These are phyloP conservation scores for Penicillium argentinense DNA, from an alignment of 495 filamentous ascomycete species.

Conservation along the genomic window DNA sequence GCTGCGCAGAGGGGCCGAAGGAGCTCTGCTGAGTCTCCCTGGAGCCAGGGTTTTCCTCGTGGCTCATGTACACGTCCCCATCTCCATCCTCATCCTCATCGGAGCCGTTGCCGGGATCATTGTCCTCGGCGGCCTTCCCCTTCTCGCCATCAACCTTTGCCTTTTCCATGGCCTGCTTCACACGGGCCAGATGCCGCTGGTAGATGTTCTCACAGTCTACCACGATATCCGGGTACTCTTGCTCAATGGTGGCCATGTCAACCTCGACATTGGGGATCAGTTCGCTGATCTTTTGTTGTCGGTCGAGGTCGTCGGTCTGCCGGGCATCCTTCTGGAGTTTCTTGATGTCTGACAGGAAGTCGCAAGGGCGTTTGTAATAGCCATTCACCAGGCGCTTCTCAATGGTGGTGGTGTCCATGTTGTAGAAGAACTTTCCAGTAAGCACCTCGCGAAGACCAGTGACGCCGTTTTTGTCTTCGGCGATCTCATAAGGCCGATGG, in stretches of 20 bases:
- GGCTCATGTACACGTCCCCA: conserved; percentile 53
- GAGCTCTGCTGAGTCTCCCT: conserved; percentile 48
- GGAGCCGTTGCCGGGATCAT: conserved; percentile 67
- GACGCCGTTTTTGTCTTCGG: conserved; percentile 71
- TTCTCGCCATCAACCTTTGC: conserved; percentile 53
- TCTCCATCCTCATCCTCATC: conserved; percentile 60
- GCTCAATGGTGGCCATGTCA: conserved; percentile 70
- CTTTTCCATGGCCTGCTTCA: conserved; percentile 64
- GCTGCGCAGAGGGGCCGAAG: conserved; percentile 54
- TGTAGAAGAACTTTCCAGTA: conserved; percentile 86
- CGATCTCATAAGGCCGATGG: conserved; percentile 72
- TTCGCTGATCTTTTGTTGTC: conserved; percentile 82
- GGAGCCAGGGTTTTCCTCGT: conserved; percentile 41
- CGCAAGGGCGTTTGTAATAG: conserved; percentile 83
- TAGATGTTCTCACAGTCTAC: conserved; percentile 73
- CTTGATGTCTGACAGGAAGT: conserved; percentile 85
- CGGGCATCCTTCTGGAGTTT: conserved; percentile 80
- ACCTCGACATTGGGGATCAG: conserved; percentile 89
- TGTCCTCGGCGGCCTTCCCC: conserved; percentile 22
- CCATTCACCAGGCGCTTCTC: conserved; percentile 94
- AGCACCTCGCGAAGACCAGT: conserved; percentile 65
- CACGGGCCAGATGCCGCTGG: conserved; percentile 67
- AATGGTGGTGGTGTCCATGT: conserved; percentile 88
- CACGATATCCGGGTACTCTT: conserved; percentile 60
- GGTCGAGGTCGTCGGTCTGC: conserved; percentile 70